Evolutionary conservation across 345 rosid genomes (phyloP).

Genomic region (Melastoma malabathricum): DNA sequence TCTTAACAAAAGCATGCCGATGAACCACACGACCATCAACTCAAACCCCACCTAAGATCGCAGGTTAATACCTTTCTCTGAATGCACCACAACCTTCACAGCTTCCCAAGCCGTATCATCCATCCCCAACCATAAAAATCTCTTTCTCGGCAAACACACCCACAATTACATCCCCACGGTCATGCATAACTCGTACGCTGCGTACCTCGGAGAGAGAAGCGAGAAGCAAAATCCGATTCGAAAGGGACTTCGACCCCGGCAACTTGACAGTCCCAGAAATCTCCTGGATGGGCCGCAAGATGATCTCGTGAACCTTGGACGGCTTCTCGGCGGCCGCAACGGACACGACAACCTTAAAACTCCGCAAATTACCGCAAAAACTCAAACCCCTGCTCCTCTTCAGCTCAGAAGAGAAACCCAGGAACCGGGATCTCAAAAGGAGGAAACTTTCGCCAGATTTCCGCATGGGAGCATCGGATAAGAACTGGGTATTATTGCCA

Average conservation of each 20-base stretch:
- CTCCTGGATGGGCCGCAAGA: slow-evolving; percentile 68
- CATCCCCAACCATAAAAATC: too few species aligned
- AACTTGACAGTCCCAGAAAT: slow-evolving; percentile 73
- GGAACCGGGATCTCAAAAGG: slow-evolving; percentile 28
- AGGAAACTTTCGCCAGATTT: slow-evolving; percentile 9
- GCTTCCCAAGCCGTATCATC: too few species aligned
- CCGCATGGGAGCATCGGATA: slow-evolving; percentile 19
- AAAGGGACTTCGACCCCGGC: slow-evolving; percentile 95
- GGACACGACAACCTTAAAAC: slow-evolving; percentile 24
- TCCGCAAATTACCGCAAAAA: slow-evolving; percentile 6
- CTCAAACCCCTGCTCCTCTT: slow-evolving; percentile 17
- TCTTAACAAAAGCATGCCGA: too few species aligned
- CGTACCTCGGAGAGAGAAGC: slow-evolving; percentile 82
- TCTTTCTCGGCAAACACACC: too few species aligned
- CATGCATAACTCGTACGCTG: too few species aligned
- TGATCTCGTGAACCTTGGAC: slow-evolving; percentile 51
- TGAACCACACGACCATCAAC: too few species aligned
- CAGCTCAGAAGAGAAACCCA: slow-evolving; percentile 8
- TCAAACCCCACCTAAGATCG: too few species aligned
- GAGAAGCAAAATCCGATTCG: slow-evolving; percentile 85
- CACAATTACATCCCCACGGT: too few species aligned
- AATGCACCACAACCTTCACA: too few species aligned
- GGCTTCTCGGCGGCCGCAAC: slow-evolving; percentile 54
- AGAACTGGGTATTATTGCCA: slow-evolving; percentile 13
- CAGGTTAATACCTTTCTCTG: too few species aligned